These are phyloP conservation scores for Trichaptum fuscoviolaceum DNA, from an alignment of 768 basidiomycete species.

Conservation along the genomic window DNA sequence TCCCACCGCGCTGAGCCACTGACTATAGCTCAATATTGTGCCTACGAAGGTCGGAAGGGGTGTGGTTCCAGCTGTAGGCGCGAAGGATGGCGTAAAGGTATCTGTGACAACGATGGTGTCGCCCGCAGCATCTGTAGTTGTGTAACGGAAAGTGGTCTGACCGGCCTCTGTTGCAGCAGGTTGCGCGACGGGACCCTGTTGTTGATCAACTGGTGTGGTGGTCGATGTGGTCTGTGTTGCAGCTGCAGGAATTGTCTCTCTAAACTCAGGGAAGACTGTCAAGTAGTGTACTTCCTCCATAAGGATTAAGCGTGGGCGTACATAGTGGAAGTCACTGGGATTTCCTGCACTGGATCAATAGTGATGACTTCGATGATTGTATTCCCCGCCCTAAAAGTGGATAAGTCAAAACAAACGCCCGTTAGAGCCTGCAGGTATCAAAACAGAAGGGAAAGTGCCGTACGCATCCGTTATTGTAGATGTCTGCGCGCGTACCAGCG, in stretches of 20 bases:
- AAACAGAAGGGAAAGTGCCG: constrained; percentile 16
- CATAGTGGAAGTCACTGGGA: constrained; percentile 39
- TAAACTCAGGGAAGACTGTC: constrained; percentile 8
- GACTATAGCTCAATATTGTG: constrained; percentile 26
- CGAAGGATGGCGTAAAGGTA: constrained; percentile 29
- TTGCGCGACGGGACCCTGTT: constrained; percentile 54
- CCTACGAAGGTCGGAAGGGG: constrained; percentile 25
- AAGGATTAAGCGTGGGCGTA: constrained; percentile 20
- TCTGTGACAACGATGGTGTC: constrained; percentile 19
- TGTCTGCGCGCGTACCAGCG: constrained; percentile 38
- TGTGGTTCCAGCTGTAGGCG: constrained; percentile 15
- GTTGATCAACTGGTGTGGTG: constrained; percentile 16
- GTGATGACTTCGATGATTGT: constrained; percentile 48
- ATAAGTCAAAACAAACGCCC: constrained; percentile 8
- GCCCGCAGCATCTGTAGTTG: constrained; percentile 35
- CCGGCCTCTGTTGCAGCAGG: constrained; percentile 39
- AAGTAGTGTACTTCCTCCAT: not conserved
- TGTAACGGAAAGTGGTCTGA: constrained; percentile 47
- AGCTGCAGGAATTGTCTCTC: constrained; percentile 17
- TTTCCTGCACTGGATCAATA: constrained; percentile 31
- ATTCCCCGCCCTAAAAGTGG: constrained; percentile 34
- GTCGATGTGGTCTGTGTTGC: constrained; percentile 12
- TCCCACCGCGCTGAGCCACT: constrained; percentile 26
- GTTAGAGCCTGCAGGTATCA: constrained; percentile 14
- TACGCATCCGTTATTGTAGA: constrained; percentile 43